Evolutionary conservation across 2,329 filamentous ascomycete genomes (phyloP).

Genomic region (Didymella glomerata): DNA sequence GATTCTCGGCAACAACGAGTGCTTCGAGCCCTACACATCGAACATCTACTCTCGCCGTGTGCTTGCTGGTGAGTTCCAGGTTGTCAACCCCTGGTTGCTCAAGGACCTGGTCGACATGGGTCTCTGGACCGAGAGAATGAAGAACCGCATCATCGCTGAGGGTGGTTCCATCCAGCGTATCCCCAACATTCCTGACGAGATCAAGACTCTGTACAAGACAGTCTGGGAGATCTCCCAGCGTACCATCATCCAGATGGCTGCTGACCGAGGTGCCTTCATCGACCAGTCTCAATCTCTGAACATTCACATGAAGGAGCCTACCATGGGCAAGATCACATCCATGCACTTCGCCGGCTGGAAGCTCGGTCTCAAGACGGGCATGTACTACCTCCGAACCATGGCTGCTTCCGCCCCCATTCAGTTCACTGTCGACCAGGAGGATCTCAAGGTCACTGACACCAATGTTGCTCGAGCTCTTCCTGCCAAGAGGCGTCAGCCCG

Average conservation of each 20-base stretch:
- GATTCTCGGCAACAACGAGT: conserved; percentile 99
- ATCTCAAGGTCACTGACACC: conserved; percentile 85
- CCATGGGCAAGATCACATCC: conserved; percentile 99
- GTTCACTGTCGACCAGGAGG: conserved; percentile 98
- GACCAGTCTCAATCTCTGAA: conserved; percentile 99
- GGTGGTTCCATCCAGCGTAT: conserved; percentile 96
- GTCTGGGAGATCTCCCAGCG: conserved; percentile 99
- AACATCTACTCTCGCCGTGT: conserved; percentile 99
- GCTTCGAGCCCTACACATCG: conserved; percentile 99
- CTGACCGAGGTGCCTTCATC: conserved; percentile 97
- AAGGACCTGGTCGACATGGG: conserved; percentile 98
- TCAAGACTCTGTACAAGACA: conserved; percentile 98
- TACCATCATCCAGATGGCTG: conserved; percentile 95
- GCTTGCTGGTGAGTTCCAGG: conserved; percentile 97
- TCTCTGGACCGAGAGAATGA: conserved; percentile 99
- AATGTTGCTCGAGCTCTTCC: conserved; percentile 71
- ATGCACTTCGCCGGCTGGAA: conserved; percentile 99
- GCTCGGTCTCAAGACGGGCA: conserved; percentile 98
- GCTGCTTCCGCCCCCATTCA: conserved; percentile 96
- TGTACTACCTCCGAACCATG: conserved; percentile 99
- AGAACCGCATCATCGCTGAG: conserved; percentile 99
- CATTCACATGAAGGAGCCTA: conserved; percentile 99
- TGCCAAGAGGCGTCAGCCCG: conserved; percentile 70
- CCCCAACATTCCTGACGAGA: conserved; percentile 92
- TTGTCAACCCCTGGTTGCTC: conserved; percentile 98